phyloP scores from a whole-genome alignment of 139 green algal species.

The Chlorella sorokiniana region DNA sequence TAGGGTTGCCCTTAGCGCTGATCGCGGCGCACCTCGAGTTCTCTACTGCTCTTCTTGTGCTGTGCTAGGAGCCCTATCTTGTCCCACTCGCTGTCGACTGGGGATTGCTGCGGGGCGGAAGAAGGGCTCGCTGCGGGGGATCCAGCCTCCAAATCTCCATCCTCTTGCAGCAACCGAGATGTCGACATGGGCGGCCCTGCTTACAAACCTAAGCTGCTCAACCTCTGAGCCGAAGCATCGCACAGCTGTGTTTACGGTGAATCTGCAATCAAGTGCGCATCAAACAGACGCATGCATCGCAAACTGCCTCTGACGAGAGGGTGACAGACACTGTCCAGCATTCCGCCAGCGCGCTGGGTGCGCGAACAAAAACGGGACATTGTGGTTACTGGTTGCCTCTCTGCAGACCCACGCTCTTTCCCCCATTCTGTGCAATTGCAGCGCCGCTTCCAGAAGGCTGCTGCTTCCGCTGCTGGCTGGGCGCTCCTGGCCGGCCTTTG shows the following conservation, averaged over 20 bases:
- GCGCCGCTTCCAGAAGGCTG: constrained; percentile 4
- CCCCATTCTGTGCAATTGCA: constrained; percentile 19
- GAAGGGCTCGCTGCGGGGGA: background rate
- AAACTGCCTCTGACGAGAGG: too few species aligned
- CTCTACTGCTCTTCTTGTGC: background rate
- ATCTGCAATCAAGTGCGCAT: too few species aligned
- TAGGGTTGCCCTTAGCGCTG: background rate
- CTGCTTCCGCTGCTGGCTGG: background rate
- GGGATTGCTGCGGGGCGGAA: background rate
- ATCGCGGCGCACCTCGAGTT: background rate
- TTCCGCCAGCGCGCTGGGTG: too few species aligned
- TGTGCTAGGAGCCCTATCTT: background rate
- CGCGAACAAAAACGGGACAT: too few species aligned
- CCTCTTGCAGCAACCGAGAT: too few species aligned
- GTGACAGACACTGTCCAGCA: too few species aligned
- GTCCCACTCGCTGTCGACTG: background rate
- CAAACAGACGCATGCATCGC: too few species aligned
- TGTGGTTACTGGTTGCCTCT: background rate
- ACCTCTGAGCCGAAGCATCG: too few species aligned
- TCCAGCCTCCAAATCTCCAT: background rate
- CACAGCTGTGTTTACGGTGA: too few species aligned
- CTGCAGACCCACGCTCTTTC: constrained; percentile 19
- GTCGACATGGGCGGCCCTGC: too few species aligned
- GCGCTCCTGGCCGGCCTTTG: background rate
- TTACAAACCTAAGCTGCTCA: too few species aligned